Base-by-base conservation (phyloP, 2,329 filamentous ascomycete genomes). In the Fusarium abutilonis region DNA sequence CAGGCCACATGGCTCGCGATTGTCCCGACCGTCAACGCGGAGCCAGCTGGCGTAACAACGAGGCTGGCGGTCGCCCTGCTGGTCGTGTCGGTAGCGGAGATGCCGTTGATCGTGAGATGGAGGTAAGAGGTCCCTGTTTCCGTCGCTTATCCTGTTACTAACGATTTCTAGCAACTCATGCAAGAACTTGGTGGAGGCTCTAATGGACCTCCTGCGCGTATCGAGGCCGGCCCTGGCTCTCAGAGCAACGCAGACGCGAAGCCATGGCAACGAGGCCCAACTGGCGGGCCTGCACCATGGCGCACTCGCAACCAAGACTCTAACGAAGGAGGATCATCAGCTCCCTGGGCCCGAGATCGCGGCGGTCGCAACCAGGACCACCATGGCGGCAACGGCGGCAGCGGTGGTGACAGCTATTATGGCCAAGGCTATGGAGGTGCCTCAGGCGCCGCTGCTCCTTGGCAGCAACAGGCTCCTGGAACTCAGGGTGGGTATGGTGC, bases 1-100 rank as follows among this genome's bases (percentile, higher is more conserved):
- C 95, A 66, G 95, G 95, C 17, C 95, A 99, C 72, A 97, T 99
- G 93, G 95, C 93, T 68, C 89, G 94, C 70, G 95, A 99, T 79
- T 99, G 95, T 85, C 93, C 94, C 41, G 95, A 99, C 73, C 86
- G 95, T 74, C 91, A 95, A 80, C 88, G 91, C 74, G 95, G 95
- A 71, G 87, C 89, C 41, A 93, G 91, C 76, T 97, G 92, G 92
- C 93, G 95, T 72, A 97, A 97, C 73, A 87, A 91, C 70, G 85
- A 85, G 56, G 79, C 80, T 49, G 77, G 77, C 9, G 80, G 80
- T 57, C 80, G 80, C 57, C 81, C 52, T 42, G 17, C 83, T 75
- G 89, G 87, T 70, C 86, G 84, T 63, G 86, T 93, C 73, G 90
- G 89, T 62, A 84, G 84, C 68, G 91, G 90, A 63, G 92, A 97